Base-by-base conservation (phyloP, 768 basidiomycete species). In the Boletus reticuloceps region DNA sequence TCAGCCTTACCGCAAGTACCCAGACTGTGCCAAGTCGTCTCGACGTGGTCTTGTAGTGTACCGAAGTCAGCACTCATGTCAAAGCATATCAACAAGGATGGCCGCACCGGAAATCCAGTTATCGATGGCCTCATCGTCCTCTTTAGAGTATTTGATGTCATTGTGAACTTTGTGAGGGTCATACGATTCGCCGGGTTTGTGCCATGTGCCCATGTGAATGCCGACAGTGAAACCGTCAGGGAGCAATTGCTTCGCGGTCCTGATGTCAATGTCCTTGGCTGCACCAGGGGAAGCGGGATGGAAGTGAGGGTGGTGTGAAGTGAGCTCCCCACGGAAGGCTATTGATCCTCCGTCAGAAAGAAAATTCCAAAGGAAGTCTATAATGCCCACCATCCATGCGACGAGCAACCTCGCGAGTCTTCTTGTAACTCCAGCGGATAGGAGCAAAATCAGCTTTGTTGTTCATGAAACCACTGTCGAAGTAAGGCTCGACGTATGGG, bases 401-500 rank as follows among this genome's bases (percentile, higher is more conserved):
- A 60, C 86, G 77, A 22, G 85, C 86, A 22, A 88, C 72, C 62
- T 88, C 86, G 59, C 86, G 82, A 16, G 84, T 85, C 77, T 82
- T 83, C 82, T 88, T 88, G 76, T 88, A 88, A 66, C 83, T 83
- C 86, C 86, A 88, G 36, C 85, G 82, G 60, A 87, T 83, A 14
- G 86, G 86, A 22, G 84, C 85, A 62, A 86, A 86, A 73, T 88
- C 86, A 29, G 86, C 86, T 75, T 85, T 85, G 75, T 87, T 67
- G 74, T 85, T 87, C 86, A 88, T 83, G 80, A 88, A 87, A n/a
- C 86, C 86, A 55, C 79, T 80, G 73, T 88, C 86, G 64, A 86
- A 87, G 71, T 67, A 74, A 5, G 86, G 85, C 59, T 81, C 82
- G 60, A 72, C 69, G 72, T 86, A 88, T 6, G 86, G 85, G 74